Conservation (phyloP, 768 basidiomycete genomes). For the Pulveroboletus sp. region DNA sequence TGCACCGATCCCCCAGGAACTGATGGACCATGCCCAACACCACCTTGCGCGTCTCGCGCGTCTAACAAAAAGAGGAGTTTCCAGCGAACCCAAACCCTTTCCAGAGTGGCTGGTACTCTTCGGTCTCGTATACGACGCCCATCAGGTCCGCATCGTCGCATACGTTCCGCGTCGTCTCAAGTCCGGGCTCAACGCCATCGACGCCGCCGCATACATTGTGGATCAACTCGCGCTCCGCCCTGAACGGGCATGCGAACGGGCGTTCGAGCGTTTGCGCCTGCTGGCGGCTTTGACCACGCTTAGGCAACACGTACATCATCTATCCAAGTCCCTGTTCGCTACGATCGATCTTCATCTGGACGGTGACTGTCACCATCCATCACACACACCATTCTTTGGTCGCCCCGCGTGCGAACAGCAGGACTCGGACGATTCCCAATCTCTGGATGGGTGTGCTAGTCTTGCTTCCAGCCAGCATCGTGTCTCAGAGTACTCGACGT, state of each 20-base stretch:
- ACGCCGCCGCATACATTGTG: slow-evolving; percentile 17
- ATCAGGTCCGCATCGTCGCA: slow-evolving; percentile 18
- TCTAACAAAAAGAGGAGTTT: not conserved
- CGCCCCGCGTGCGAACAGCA: slow-evolving; percentile 1
- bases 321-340: slow-evolving; percentile 16
- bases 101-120: slow-evolving; percentile 29
- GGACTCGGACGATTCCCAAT: not conserved
- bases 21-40: not conserved
- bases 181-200: slow-evolving; percentile 1
- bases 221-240: slow-evolving; percentile 17
- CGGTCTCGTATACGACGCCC: slow-evolving; percentile 19
- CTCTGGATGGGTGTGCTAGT: not conserved
- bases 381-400: not conserved
- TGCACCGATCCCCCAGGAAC: slow-evolving; percentile 11
- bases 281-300: slow-evolving; percentile 16
- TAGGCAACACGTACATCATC: slow-evolving; percentile 16
- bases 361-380: no score
- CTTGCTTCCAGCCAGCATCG: slow-evolving; percentile 5
- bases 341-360: not conserved
- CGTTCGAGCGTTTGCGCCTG: slow-evolving; percentile 19
- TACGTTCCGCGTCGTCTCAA: slow-evolving; percentile 14
- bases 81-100: slow-evolving; percentile 2
- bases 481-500: slow-evolving; percentile 26
- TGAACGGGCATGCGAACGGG: slow-evolving; percentile 4
- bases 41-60: slow-evolving; percentile 15